Conservation (phyloP, 2,329 filamentous ascomycete species). For the Rutstroemia sydowiana region DNA sequence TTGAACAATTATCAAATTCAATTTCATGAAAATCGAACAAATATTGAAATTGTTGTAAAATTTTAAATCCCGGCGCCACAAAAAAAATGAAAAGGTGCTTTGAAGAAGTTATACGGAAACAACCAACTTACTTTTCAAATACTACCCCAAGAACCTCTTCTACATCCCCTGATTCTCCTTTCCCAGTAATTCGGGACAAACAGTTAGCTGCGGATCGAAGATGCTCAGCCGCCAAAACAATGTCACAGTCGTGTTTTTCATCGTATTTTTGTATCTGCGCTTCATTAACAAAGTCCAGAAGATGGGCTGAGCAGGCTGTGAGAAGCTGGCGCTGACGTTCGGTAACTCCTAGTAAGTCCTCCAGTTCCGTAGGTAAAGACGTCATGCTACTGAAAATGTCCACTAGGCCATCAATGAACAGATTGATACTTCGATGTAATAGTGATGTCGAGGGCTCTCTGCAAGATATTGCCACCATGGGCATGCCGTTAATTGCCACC, state of each 20-base stretch:
- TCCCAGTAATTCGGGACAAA: slow-evolving; percentile 81
- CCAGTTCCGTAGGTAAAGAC: slow-evolving; percentile 59
- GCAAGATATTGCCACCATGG: slow-evolving; percentile 65
- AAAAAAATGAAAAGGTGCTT: too few relatives aligned
- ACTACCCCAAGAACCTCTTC: slow-evolving; percentile 95
- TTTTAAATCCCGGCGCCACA: too few relatives aligned
- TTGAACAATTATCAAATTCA: too few relatives aligned
- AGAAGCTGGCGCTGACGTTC: slow-evolving; percentile 82
- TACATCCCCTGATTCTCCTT: slow-evolving; percentile 78
- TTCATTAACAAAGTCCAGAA: slow-evolving; percentile 65
- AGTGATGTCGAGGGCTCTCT: slow-evolving; percentile 40
- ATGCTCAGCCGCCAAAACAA: slow-evolving; percentile 85
- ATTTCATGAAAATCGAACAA: too few relatives aligned
- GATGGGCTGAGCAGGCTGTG: slow-evolving; percentile 60
- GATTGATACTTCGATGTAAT: slow-evolving; percentile 44
- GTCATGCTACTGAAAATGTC: slow-evolving; percentile 65
- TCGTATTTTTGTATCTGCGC: slow-evolving; percentile 32
- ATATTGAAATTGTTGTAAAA: too few relatives aligned
- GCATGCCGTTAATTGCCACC: slow-evolving; percentile 31
- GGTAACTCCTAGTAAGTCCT: slow-evolving; percentile 83
- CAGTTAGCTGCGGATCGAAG: slow-evolving; percentile 72
- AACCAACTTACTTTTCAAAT: slow-evolving; percentile 71
- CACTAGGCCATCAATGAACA: slow-evolving; percentile 51
- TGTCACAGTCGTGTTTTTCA: slow-evolving; percentile 55
- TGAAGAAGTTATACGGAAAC: not conserved